Conservation (phyloP, 2,329 filamentous ascomycete species). For the Biscogniauxia marginata region DNA sequence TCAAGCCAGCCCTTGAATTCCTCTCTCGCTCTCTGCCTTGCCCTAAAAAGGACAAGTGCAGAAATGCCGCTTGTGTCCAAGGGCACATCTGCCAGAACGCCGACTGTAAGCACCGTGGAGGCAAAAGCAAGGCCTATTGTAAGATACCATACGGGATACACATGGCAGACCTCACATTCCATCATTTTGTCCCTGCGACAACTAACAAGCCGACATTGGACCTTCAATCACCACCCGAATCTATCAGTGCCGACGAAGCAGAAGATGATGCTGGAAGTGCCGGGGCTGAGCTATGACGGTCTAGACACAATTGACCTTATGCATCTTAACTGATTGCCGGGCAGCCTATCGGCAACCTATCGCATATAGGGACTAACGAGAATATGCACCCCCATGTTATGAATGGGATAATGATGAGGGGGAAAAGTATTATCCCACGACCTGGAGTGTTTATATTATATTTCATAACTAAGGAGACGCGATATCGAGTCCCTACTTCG, state of each 20-base stretch:
- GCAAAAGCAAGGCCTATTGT: conserved; percentile 16
- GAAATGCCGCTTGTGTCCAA: conserved; percentile 24
- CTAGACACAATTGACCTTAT: neutral
- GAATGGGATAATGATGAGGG: neutral
- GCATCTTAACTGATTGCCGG: neutral
- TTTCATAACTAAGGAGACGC: neutral
- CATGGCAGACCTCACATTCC: neutral
- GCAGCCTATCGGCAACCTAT: neutral
- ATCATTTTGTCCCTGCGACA: neutral
- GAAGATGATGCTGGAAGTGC: neutral
- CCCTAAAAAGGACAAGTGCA: conserved; percentile 26
- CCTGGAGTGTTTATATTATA: neutral
- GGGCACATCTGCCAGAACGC: conserved; percentile 34
- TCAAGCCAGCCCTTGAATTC: conserved; percentile 26
- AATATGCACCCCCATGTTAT: too few relatives aligned
- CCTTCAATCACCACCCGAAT: neutral
- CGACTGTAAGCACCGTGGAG: conserved; percentile 32
- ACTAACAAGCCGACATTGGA: neutral
- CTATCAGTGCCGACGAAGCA: neutral
- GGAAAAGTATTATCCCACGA: neutral
- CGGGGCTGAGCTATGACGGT: neutral
- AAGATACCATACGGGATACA: neutral
- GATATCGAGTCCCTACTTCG: neutral
- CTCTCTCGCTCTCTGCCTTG: conserved; percentile 32
- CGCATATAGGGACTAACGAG: too few relatives aligned